Evolutionary conservation across 805 yeast species (phyloP), one percentile per base, ranked within the genome.

Genomic region (Sugiyamaella boreocaroliniensis): DNA sequence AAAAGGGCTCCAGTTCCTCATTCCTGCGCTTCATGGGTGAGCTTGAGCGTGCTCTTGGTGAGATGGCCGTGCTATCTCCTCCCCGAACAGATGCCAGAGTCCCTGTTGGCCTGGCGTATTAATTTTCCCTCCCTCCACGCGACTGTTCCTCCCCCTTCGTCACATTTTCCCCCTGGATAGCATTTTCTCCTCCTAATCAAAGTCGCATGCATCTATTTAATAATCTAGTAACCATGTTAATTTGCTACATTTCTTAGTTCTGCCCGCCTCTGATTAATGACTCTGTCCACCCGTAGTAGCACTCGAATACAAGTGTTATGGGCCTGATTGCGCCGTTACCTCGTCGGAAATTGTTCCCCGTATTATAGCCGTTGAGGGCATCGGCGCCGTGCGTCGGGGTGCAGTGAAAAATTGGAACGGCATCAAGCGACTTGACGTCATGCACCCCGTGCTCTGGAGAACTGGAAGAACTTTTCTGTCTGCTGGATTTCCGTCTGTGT

Each of bases 1-100:
- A 58, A 43, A 58, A 60, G 45, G 71, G 71, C 18, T 64, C 70
- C 9, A 54, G 60, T 19, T 50, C 57, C 29, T 55, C 69, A 37
- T 67, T 60, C 50, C 32, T 55, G 46, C 54, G 68, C 29, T 66
- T 66, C 49, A 52, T 64, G 6, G 56, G 56, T 29, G 69, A 67
- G 50, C 58, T 67, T 34, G 67, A 65, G 51, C 59, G 64, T 2
- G 59, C 58, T 1, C 58, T 66, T 8, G 60, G 52, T n/a, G 54
- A 56, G 34, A 52, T 52, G 53, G 45, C 47, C 8, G 58, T 50
- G 18, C 42, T 56, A 40, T 18, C 44, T 14, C 47, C 53, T 14
- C 53, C 49, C 11, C 49, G 49, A 16, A 41, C 37, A 2, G 45
- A 50, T 26, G 49, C 53, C 4, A 44, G 26, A 14, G 29, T 43